Conservation (phyloP, 345 rosid species). For the Euclidium syriacum region DNA sequence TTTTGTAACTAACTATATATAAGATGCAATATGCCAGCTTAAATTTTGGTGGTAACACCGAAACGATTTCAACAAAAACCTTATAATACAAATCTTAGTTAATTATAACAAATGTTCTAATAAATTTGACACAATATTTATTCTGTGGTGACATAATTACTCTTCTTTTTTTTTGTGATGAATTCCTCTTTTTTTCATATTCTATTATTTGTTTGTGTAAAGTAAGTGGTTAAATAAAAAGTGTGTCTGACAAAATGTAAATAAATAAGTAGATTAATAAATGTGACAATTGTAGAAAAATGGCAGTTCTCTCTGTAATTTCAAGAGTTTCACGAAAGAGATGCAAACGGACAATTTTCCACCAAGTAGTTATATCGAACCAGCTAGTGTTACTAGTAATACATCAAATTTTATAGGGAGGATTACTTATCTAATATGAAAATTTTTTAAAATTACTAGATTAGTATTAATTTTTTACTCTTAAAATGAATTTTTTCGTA, state of each 20-base stretch:
- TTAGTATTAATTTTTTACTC: no score
- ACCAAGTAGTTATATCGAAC: not conserved
- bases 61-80: no score
- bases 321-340: not conserved
- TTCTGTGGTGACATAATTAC: not conserved
- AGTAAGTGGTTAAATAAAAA: not conserved
- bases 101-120: no score
- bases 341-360: conserved; percentile 8
- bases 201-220: not conserved
- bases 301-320: conserved; percentile 12
- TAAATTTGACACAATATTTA: not conserved
- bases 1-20: no score
- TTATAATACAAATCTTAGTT: no score
- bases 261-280: not conserved
- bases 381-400: not conserved
- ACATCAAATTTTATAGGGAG: not conserved
- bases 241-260: no score
- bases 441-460: not conserved
- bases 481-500: no score
- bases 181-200: not conserved
- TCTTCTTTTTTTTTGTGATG: not conserved
- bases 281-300: not conserved
- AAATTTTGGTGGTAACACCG: no score
- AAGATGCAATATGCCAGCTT: no score
- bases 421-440: no score